These are phyloP conservation scores for Coffea humblotiana DNA, from an alignment of 305 asterid genomes.

Conservation along the genomic window DNA sequence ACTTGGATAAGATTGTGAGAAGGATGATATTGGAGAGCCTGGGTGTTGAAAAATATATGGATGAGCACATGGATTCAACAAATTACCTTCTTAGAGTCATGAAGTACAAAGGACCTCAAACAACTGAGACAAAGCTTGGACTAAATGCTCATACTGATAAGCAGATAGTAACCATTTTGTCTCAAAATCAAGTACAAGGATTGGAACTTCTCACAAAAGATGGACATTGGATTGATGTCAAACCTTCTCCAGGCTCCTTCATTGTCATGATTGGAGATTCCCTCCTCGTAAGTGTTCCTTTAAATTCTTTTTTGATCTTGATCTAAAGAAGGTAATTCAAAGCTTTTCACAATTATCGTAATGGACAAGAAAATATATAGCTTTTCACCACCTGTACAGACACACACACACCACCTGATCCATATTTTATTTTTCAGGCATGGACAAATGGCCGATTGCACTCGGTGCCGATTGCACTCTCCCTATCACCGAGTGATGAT, in stretches of 20 bases:
- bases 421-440: too few relatives aligned
- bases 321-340: neutral
- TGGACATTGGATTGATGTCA: slow-evolving; percentile 44
- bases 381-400: too few relatives aligned
- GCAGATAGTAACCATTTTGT: slow-evolving; percentile 42
- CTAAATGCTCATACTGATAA: slow-evolving; percentile 46
- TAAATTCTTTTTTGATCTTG: neutral
- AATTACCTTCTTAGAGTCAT: slow-evolving; percentile 44
- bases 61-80: slow-evolving; percentile 53
- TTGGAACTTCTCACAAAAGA: slow-evolving; percentile 45
- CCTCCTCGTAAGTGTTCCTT: slow-evolving; percentile 33
- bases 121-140: slow-evolving; percentile 35
- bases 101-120: slow-evolving; percentile 44
- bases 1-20: slow-evolving; percentile 45
- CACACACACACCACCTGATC: too few relatives aligned
- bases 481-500: too few relatives aligned
- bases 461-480: too few relatives aligned
- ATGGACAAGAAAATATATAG: too few relatives aligned
- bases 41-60: slow-evolving; percentile 45
- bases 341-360: too few relatives aligned
- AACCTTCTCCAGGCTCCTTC: slow-evolving; percentile 43
- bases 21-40: slow-evolving; percentile 54
- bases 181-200: slow-evolving; percentile 45
- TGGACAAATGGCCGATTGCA: too few relatives aligned
- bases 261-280: slow-evolving; percentile 51